These are phyloP conservation scores for Epichloe coenophiala DNA, from an alignment of 2,329 filamentous ascomycete genomes.

Conservation along the genomic window DNA sequence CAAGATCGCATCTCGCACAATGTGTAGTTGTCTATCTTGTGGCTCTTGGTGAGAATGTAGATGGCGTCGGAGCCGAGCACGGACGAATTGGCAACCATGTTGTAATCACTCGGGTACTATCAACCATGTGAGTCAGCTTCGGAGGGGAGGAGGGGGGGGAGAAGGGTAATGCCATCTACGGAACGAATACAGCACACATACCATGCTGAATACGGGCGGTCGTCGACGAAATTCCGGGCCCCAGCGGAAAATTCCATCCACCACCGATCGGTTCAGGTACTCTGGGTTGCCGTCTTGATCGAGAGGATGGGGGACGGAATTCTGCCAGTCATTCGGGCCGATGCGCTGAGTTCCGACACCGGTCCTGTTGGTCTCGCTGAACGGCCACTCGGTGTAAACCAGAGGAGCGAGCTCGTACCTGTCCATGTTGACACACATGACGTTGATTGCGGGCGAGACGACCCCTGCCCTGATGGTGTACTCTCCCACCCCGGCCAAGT, in stretches of 20 bases:
- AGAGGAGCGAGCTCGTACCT: constrained; percentile 46
- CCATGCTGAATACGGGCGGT: constrained; percentile 38
- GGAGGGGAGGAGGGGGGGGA: rapidly evolving
- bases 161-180: no score
- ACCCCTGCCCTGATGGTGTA: constrained; percentile 57
- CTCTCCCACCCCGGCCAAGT: constrained; percentile 51
- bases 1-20: constrained; percentile 56
- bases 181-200: constrained; percentile 11
- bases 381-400: constrained; percentile 48
- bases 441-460: constrained; percentile 56
- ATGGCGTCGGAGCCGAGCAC: constrained; percentile 33
- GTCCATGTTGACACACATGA: constrained; percentile 57
- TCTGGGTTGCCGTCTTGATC: constrained; percentile 13
- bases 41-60: constrained; percentile 49
- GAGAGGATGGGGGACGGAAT: constrained; percentile 21
- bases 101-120: constrained; percentile 45
- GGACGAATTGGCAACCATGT: constrained; percentile 49
- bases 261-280: constrained; percentile 41
- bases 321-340: constrained; percentile 19
- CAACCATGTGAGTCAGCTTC: no score
- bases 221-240: constrained; percentile 34
- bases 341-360: constrained; percentile 20
- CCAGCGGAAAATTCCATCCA: constrained; percentile 62
- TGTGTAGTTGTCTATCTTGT: constrained; percentile 36
- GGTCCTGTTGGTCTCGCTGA: constrained; percentile 21